Base-by-base conservation (phyloP, 2,329 filamentous ascomycete genomes). In the Penicillium polonicum region DNA sequence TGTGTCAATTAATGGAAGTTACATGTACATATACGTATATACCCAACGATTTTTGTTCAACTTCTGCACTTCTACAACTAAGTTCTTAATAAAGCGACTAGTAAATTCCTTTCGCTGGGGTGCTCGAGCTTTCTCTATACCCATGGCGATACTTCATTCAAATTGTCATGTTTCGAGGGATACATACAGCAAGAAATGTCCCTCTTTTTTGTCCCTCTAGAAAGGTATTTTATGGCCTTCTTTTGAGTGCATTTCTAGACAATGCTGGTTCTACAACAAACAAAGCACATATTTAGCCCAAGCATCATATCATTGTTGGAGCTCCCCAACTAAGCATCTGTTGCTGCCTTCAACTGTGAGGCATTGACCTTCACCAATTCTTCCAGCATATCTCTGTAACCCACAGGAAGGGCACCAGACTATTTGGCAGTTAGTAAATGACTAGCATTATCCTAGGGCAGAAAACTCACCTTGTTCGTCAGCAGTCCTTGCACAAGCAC, bases 401-500 rank as follows among this genome's bases (percentile, higher is more conserved):
- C 59, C 17, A 55, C 44, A 10, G 72, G 61, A 27, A 77, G 67
- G 29, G 63, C 60, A 19, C 68, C 64, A 45, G 68, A 57, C 74
- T 76, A 51, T 36, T 12, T 45, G n/a, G 3, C 15, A 12, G 46
- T 63, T 54, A 60, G 58, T 29, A 43, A 10, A 52, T 42, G 67
- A 55, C 72, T 74, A 52, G 25, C 3, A 41, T 35, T 6, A 38
- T 21, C 43, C 57, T 51, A 56, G 56, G 33, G 31, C 13, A 25
- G 31, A 45, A 48, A 52, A 60, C 74, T 66, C 63, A 79, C 77
- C 65, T 72, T 67, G 58, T 73, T 71, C 50, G 71, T 73, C 60
- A 77, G 53, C 25, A 79, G 55, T 27, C 74, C 72, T 57, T 76
- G 72, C 17, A 75, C 61, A 48, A 79, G 67, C 31, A 79, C 66